Conservation (phyloP, 208 protist species). For the Leishmania martiniquensis region DNA sequence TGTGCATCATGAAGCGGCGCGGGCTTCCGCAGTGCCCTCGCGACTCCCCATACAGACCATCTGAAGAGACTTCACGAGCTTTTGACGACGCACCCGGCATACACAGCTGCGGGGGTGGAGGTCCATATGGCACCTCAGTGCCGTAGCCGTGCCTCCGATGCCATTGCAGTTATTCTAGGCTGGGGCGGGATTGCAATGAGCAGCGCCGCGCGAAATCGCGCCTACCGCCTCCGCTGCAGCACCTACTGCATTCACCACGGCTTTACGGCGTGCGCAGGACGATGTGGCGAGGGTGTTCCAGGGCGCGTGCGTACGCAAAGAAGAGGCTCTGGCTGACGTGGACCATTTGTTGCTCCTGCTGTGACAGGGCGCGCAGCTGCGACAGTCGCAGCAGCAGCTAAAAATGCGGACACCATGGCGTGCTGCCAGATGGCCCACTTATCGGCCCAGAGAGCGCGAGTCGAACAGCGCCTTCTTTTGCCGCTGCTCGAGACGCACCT, state of each 20-base stretch:
- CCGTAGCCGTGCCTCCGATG: background rate
- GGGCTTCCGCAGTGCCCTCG: conserved; percentile 14
- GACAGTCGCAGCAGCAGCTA: background rate
- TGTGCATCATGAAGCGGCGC: conserved; percentile 16
- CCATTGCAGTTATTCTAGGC: background rate
- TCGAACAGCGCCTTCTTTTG: background rate
- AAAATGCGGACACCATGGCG: background rate
- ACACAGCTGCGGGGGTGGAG: background rate
- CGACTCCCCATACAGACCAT: background rate
- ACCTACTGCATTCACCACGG: background rate
- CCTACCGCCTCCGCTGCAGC: background rate
- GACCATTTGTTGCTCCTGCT: conserved; percentile 41
- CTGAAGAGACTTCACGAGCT: background rate
- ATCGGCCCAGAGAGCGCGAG: background rate
- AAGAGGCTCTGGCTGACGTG: conserved; percentile 36
- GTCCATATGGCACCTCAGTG: background rate
- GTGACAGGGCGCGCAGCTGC: background rate
- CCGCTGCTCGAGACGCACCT: background rate
- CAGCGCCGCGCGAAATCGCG: background rate
- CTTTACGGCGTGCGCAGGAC: background rate
- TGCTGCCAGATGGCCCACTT: background rate
- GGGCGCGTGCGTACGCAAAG: conserved; percentile 32
- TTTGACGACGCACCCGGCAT: background rate
- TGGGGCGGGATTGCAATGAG: background rate
- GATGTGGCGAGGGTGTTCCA: conserved; percentile 12